A percentile compares a stretch with the other conserved stretches of the same genome.
phyloP scores from a whole-genome alignment of 1,139 yeast genomes.

The Kurtzmaniella natalensis region DNA sequence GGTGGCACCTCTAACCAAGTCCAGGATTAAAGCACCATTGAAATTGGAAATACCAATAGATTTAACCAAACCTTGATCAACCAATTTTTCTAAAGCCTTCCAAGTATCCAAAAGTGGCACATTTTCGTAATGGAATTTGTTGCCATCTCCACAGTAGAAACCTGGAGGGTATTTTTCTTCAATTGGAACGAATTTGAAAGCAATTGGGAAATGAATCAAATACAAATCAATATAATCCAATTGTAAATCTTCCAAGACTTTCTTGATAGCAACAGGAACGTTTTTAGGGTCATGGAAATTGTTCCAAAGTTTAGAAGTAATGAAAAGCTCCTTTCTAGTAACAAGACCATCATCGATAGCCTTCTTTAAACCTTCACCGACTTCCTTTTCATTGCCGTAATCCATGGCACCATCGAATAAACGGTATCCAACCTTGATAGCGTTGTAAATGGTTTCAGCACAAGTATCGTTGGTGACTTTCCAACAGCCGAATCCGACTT shows the following conservation, averaged over 20 bases:
- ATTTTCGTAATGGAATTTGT: conserved; percentile 54
- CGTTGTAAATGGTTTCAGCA: conserved; percentile 59
- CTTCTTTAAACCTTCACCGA: conserved; percentile 61
- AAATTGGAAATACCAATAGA: conserved; percentile 86
- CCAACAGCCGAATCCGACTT: conserved; percentile 69
- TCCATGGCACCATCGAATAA: conserved; percentile 75
- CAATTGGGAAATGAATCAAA: conserved; percentile 79
- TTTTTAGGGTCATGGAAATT: conserved; percentile 63
- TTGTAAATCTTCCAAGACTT: conserved; percentile 58
- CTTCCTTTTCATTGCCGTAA: conserved; percentile 73
- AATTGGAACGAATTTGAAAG: conserved; percentile 66
- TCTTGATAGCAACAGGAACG: conserved; percentile 55
- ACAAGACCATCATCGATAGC: conserved; percentile 69
- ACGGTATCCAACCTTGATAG: conserved; percentile 70
- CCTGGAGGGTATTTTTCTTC: conserved; percentile 76
- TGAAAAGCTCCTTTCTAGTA: conserved; percentile 65
- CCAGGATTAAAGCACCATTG: conserved; percentile 64
- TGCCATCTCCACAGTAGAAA: conserved; percentile 60
- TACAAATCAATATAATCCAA: conserved; percentile 70
- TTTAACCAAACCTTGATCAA: conserved; percentile 57
- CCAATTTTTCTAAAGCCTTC: conserved; percentile 66
- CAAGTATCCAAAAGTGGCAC: conserved; percentile 77
- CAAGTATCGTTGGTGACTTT: conserved; percentile 54
- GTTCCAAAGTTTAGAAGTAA: conserved; percentile 83
- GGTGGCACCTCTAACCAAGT: conserved; percentile 65